phyloP scores from a whole-genome alignment of 805 yeast species.

The Priceomyces fermenticarens region DNA sequence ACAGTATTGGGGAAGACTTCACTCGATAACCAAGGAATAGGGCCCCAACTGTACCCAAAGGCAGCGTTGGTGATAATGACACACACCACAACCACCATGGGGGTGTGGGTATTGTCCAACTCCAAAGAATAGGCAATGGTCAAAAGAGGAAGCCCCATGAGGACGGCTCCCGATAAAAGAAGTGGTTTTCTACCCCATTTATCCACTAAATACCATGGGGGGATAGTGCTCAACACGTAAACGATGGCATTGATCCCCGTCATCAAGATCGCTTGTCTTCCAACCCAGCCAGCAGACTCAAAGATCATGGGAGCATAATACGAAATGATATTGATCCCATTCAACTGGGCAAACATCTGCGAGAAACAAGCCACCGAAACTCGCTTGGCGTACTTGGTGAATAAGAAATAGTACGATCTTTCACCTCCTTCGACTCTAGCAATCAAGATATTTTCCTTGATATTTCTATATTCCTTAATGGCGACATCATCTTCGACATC shows the following conservation, averaged over 20 bases:
- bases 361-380: conserved; percentile 87
- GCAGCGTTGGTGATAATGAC: conserved; percentile 79
- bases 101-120: conserved; percentile 46
- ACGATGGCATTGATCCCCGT: conserved; percentile 64
- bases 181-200: conserved; percentile 91
- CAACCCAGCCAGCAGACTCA: conserved; percentile 94
- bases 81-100: conserved; percentile 67
- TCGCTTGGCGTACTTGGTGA: conserved; percentile 70
- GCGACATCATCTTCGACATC: conserved; percentile 69
- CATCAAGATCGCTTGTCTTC: conserved; percentile 84
- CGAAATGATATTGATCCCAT: conserved; percentile 89
- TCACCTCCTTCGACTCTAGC: conserved; percentile 79
- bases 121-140: conserved; percentile 55
- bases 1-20: conserved; percentile 83
- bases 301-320: conserved; percentile 93
- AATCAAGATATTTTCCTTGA: conserved; percentile 75
- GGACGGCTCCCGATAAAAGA: conserved; percentile 69
- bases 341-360: conserved; percentile 88
- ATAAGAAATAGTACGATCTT: conserved; percentile 69
- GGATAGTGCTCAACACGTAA: conserved; percentile 58
- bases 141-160: conserved; percentile 72
- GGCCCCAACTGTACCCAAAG: conserved; percentile 93
- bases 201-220: conserved; percentile 91
- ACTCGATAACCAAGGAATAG: conserved; percentile 89
- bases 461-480: conserved; percentile 68